phyloP scores from a whole-genome alignment of 1,284 basidiomycete species.

The Thelephora terrestris region DNA sequence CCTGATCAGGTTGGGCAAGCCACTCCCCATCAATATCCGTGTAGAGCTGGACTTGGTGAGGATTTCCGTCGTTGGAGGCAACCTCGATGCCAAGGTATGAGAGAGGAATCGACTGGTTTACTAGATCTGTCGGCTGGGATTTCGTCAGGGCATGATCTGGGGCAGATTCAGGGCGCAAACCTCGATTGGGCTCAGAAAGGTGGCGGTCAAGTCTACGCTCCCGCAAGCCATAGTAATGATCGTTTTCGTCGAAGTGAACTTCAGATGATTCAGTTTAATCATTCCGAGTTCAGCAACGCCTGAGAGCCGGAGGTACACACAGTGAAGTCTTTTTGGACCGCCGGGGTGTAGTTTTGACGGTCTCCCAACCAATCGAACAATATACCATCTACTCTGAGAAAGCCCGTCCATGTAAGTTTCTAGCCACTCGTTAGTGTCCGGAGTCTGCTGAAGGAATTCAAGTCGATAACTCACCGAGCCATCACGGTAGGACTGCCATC shows the following conservation, averaged over 20 bases:
- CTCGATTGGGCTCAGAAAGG: slow-evolving; percentile 16
- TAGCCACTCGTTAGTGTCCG: background rate
- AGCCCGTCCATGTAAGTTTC: slow-evolving; percentile 12
- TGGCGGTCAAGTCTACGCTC: slow-evolving; percentile 12
- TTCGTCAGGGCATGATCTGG: background rate
- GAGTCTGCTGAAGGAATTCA: background rate
- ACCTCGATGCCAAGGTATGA: slow-evolving; percentile 23
- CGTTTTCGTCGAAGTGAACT: slow-evolving; percentile 11
- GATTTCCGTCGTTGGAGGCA: slow-evolving; percentile 19
- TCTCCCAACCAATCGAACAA: slow-evolving; percentile 6
- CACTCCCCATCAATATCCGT: slow-evolving; percentile 25
- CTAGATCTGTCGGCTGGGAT: slow-evolving; percentile 21
- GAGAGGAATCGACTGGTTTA: slow-evolving; percentile 25
- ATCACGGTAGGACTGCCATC: slow-evolving; percentile 8
- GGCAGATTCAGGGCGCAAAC: slow-evolving; percentile 4
- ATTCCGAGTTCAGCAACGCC: background rate
- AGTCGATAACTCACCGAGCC: background rate
- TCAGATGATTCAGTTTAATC: slow-evolving; percentile 4
- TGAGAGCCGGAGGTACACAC: background rate
- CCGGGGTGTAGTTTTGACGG: background rate
- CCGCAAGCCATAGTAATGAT: slow-evolving; percentile 8
- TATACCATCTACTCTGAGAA: slow-evolving; percentile 13
- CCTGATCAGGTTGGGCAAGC: slow-evolving; percentile 1
- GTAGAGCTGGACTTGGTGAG: slow-evolving; percentile 24
- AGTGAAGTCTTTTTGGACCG: background rate